Base-by-base conservation (phyloP, 2,329 filamentous ascomycete species). In the Ampelomyces quisqualis region DNA sequence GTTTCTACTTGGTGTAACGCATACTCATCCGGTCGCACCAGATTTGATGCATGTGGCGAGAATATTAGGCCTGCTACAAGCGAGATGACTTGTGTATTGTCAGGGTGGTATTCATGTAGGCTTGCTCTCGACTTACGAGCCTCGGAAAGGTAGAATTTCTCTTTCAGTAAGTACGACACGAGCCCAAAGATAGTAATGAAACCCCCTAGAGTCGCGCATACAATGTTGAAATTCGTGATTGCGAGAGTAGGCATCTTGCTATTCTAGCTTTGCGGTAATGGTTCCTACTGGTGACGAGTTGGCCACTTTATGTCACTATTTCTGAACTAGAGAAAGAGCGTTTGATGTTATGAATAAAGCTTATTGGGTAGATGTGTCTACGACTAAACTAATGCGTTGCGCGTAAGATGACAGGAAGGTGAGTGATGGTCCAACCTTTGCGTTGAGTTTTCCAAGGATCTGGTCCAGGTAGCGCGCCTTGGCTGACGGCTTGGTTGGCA, bases 181-280 rank as follows among this genome's bases (percentile, higher is more conserved):
- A 96, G 73, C 3, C 89, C 90, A 60, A 95, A 96, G n/a, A 94
- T 55, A 0, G 88, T 89, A 47, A 96, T 83, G 71, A 94, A 96
- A 2, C 88, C 90, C 10, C 90, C 90, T 9, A 95, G 70, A 6
- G 88, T 79, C 38, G 86, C 84, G 62, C 88, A 82, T 39, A 90
- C 80, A 51, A 93, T 86, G 69, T 95, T 94, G 76, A 95, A 95
- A 65, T 90, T 86, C 49, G 78, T 82, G 22, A 85, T 58, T 5
- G 77, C 77, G 29, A 90, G 73, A 29, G 74, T 80, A 45, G 81
- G 80, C 81, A 85, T 81, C 13, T 34, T 44, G n/a, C n/a, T n/a
- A n/a, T n/a, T n/a, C n/a, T n/a, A n/a, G n/a, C n/a, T n/a, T n/a
- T n/a, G n/a, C n/a, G n/a, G n/a, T n/a, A n/a, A n/a, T n/a, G n/a